phyloP scores from a whole-genome alignment of 352 stramenopile species.

The Pythium insidiosum region DNA sequence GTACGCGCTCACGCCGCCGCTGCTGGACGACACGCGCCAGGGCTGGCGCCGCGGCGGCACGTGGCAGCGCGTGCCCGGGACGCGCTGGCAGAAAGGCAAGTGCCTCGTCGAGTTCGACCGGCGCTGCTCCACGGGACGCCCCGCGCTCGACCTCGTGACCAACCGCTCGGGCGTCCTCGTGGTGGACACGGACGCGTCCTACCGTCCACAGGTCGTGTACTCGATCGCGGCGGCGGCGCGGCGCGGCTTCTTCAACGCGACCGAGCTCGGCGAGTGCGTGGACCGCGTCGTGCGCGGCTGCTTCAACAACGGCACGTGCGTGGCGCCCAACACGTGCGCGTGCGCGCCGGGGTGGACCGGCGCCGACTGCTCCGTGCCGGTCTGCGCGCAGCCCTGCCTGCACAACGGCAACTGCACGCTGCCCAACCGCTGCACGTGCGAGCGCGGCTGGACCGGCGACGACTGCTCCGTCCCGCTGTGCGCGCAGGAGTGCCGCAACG shows the following conservation, averaged over 20 bases:
- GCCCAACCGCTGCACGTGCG: conserved; percentile 87
- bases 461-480: conserved; percentile 89
- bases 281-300: conserved; percentile 91
- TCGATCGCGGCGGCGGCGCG: conserved; percentile 41
- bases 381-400: conserved; percentile 63
- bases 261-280: conserved; percentile 67
- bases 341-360: conserved; percentile 79
- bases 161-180: conserved; percentile 39
- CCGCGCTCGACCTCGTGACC: conserved; percentile 29
- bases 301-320: conserved; percentile 95
- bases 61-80: conserved; percentile 50
- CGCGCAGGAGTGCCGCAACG: conserved; percentile 89
- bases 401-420: conserved; percentile 91
- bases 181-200: conserved; percentile 90
- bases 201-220: conserved; percentile 78
- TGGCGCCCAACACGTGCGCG: conserved; percentile 74
- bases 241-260: conserved; percentile 51
- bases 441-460: conserved; percentile 83
- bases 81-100: conserved; percentile 88
- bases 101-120: conserved; percentile 92
- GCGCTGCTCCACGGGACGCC: conserved; percentile 15
- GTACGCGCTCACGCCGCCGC: conserved; percentile 76
- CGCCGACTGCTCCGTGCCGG: conserved; percentile 63
- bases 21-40: conserved; percentile 88
- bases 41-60: conserved; percentile 86